Evolutionary conservation across 2,329 filamentous ascomycete genomes (phyloP), one percentile per base, ranked within the genome.

Genomic region (Colletotrichum noveboracense): DNA sequence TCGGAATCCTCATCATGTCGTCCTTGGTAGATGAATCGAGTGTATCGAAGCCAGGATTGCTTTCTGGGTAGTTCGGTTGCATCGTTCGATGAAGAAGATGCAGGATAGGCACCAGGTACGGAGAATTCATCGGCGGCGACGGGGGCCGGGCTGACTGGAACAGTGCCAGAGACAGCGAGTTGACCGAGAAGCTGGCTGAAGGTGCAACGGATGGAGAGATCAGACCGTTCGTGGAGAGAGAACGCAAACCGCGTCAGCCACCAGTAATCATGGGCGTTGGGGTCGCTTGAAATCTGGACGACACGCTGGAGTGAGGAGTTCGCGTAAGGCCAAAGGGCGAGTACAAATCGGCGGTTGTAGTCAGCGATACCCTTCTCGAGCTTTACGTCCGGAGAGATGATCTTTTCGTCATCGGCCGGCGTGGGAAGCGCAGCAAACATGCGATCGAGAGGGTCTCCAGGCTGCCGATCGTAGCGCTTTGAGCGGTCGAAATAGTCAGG

Each of bases 261-360:
- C 76, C 76, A 77, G 30, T 71, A 67, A 7, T 68, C 24, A 38
- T 66, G 30, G 65, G 75, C 72, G 10, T 64, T 30, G 30, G 60
- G 55, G 58, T 65, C 66, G 3, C 48, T 16, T 10, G 74, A 62
- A 5, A n/a, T 16, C 36, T 34, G 13, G 30, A 75, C 14, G 71
- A 77, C 43, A 7, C 26, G n/a, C 30, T 69, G 34, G 7, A 76
- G 36, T 24, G 48, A 55, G 3, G 76, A 77, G 58, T 77, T 77
- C 58, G 71, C 70, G 26, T 60, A 77, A 21, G 75, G 75, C 76
- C 76, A 77, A 18, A 77, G 52, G 16, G 75, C 74, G 7, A 52
- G 48, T 24, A 43, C 75, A 30, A 77, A n/a, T 13, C 56, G 28
- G 12, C 66, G 65, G 24, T 70, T 24, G 36, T 74, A 32, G 12